Conservation (phyloP, 805 yeast genomes). For the Jamesozyma jinghongensis region DNA sequence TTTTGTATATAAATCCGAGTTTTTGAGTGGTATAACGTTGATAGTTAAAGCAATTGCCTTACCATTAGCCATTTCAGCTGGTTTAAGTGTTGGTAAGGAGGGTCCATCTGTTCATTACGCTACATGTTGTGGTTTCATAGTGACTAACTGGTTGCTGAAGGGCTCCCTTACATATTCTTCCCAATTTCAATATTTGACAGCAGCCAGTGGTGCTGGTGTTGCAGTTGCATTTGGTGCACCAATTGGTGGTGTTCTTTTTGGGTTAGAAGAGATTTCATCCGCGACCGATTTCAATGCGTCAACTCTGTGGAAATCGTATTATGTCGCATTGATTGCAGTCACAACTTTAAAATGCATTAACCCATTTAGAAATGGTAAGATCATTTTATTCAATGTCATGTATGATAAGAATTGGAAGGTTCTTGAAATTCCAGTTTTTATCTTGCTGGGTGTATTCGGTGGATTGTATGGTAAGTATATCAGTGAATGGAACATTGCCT, state of each 20-base stretch:
- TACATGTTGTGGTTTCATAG: constrained; percentile 84
- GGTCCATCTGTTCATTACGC: constrained; percentile 99
- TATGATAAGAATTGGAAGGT: constrained; percentile 82
- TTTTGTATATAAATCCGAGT: constrained; percentile 60
- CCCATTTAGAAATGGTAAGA: constrained; percentile 91
- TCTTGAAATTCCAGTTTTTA: constrained; percentile 73
- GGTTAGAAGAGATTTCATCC: constrained; percentile 75
- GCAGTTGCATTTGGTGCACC: constrained; percentile 98
- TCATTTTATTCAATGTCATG: constrained; percentile 85
- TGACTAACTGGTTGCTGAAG: constrained; percentile 45
- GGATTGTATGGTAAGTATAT: constrained; percentile 81
- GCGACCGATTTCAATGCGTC: constrained; percentile 62
- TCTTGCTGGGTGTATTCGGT: constrained; percentile 79
- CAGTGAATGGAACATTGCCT: constrained; percentile 63
- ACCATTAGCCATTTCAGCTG: constrained; percentile 89
- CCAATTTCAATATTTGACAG: constrained; percentile 46
- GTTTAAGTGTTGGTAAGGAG: constrained; percentile 90
- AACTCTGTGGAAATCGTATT: constrained; percentile 85
- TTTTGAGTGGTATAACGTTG: constrained; percentile 64
- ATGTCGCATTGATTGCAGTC: constrained; percentile 83
- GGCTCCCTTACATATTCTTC: constrained; percentile 29
- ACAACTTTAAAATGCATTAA: constrained; percentile 69
- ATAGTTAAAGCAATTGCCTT: constrained; percentile 68
- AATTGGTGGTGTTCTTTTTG: constrained; percentile 89
- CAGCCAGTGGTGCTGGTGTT: constrained; percentile 96